Evolutionary conservation across 441 rosid species (phyloP).

Genomic region (Brassica balearica): DNA sequence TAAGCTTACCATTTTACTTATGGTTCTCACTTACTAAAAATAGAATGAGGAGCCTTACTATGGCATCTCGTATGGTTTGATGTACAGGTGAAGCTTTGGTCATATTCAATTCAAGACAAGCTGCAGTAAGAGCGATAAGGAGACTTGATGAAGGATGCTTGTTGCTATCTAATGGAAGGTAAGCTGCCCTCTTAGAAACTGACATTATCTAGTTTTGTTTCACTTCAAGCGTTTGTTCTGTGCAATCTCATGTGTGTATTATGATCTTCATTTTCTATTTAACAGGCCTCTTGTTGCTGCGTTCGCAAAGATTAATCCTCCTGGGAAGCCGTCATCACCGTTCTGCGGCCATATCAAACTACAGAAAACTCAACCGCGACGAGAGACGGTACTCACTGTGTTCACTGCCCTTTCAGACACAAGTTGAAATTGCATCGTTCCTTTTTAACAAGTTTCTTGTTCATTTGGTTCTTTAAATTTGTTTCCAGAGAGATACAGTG

Average conservation of each 20-base stretch:
- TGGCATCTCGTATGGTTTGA: conserved; percentile 35
- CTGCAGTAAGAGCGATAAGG: conserved; percentile 57
- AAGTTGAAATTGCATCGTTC: background rate
- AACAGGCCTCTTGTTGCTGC: conserved; percentile 83
- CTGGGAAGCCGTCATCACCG: conserved; percentile 50
- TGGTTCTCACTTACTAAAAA: conserved; percentile 20
- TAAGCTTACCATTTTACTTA: conserved; percentile 43
- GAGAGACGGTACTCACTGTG: conserved; percentile 56
- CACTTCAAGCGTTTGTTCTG: too few species aligned
- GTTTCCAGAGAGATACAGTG: conserved; percentile 69
- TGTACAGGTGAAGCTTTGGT: conserved; percentile 77
- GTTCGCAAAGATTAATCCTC: conserved; percentile 55
- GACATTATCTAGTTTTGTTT: too few species aligned
- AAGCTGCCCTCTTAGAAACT: background rate
- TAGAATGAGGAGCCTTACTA: conserved; percentile 21
- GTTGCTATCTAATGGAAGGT: conserved; percentile 84
- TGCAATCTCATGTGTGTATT: too few species aligned
- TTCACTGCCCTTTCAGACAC: conserved; percentile 1
- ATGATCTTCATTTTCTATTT: background rate
- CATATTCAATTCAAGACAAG: conserved; percentile 68
- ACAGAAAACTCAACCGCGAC: conserved; percentile 50
- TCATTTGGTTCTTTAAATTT: conserved; percentile 18
- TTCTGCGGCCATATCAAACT: conserved; percentile 74
- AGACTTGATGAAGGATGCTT: conserved; percentile 71
- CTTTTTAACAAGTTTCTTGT: conserved; percentile 18